Conservation (phyloP, 2,329 filamentous ascomycete species). For the Geosmithia flava region DNA sequence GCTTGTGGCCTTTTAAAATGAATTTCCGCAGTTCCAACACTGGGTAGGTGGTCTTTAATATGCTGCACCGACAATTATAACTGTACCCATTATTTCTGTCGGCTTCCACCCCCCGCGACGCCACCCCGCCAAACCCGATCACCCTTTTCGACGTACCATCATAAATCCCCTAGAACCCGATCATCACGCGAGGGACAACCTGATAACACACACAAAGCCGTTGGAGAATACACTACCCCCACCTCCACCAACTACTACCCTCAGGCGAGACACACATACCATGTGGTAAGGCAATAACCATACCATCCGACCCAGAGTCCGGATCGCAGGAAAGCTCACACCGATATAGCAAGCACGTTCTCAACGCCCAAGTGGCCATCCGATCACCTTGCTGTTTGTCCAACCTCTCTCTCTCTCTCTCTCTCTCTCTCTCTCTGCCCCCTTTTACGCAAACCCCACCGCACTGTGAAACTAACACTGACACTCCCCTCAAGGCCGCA, state of each 20-base stretch:
- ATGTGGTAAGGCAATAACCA: conserved; percentile 23
- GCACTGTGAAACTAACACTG: neutral
- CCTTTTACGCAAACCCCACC: no score
- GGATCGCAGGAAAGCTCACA: neutral
- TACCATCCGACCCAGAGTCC: neutral
- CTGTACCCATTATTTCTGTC: neutral
- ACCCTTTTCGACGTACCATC: neutral
- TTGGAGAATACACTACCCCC: neutral
- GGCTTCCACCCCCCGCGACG: neutral
- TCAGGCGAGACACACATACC: neutral
- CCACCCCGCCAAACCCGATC: neutral
- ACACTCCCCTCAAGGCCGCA: conserved; percentile 47
- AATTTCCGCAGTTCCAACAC: no score
- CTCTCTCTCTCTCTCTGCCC: no score
- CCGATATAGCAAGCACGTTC: conserved; percentile 75
- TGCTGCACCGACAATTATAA: neutral
- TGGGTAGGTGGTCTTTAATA: neutral
- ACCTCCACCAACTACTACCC: no score
- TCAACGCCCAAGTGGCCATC: conserved; percentile 96
- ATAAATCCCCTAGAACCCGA: neutral
- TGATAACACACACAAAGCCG: neutral
- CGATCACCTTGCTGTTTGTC: conserved; percentile 84
- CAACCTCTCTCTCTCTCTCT: neutral
- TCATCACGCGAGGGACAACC: neutral
- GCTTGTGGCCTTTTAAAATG: neutral